Percentiles rank a stretch among this genome's conserved stretches.
Conservation (phyloP, 495 filamentous ascomycete species). For the Penicillium cosmopolitanum region DNA sequence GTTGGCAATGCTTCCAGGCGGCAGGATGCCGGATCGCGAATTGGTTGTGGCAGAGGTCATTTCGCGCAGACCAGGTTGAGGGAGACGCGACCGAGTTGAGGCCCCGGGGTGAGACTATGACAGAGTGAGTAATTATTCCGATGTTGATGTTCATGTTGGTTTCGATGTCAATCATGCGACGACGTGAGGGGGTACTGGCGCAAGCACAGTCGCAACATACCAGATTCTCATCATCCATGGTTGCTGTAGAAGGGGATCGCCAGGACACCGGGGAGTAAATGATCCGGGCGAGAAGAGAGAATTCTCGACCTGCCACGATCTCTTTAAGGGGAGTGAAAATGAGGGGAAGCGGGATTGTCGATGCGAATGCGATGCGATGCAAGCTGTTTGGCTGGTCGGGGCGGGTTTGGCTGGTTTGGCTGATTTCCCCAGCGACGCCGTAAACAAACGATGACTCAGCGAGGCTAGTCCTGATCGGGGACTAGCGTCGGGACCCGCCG, state of each 20-base stretch:
- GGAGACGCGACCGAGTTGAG: constrained; percentile 41
- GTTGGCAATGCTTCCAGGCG: constrained; percentile 51
- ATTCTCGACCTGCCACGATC: constrained; percentile 33
- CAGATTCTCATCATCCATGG: constrained; percentile 45
- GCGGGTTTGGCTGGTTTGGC: too few species aligned
- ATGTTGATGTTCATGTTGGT: not conserved
- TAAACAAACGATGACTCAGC: constrained; percentile 49
- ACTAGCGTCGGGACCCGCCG: constrained; percentile 13
- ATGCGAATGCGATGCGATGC: not conserved
- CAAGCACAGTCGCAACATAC: constrained; percentile 24
- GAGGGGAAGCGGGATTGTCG: not conserved
- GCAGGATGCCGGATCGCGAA: constrained; percentile 58
- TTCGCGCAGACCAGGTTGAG: constrained; percentile 49
- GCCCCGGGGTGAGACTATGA: constrained; percentile 33
- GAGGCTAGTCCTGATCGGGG: constrained; percentile 15
- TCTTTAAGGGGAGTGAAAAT: constrained; percentile 4
- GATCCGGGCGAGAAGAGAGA: constrained; percentile 28
- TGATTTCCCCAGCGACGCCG: constrained; percentile 46
- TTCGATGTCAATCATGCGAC: constrained; percentile 6
- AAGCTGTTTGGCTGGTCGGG: too few species aligned
- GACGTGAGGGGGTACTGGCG: constrained; percentile 13
- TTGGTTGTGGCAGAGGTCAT: constrained; percentile 71
- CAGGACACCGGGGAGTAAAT: constrained; percentile 34
- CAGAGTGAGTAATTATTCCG: not conserved
- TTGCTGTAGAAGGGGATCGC: constrained; percentile 24